Base-by-base conservation (phyloP, 805 yeast species). In the Starmerella riodocensis region DNA sequence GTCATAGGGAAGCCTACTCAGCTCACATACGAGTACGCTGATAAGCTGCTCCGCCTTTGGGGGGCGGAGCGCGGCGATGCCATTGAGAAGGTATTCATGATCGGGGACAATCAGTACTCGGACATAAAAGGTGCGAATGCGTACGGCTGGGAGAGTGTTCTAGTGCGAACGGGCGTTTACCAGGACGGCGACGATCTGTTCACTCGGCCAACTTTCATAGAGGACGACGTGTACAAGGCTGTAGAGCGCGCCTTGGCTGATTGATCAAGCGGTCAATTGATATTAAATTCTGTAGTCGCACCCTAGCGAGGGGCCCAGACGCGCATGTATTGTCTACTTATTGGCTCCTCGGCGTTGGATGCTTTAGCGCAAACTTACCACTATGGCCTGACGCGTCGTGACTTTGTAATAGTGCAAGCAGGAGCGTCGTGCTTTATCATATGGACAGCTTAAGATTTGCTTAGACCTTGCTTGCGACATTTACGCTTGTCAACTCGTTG, bases 51-150 rank as follows among this genome's bases (percentile, higher is more conserved):
- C 49, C 66, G 74, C 24, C 64, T 64, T 39, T 83, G 94, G 94
- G 48, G 51, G n/a, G 29, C 37, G 26, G 16, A 36, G 17, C 35
- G 34, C 11, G 31, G 42, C 29, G 23, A 21, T 14, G 34, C 34
- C 13, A 37, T 79, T 50, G 62, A 65, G 27, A 59, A 69, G n/a
- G 78, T 91, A 2, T 86, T 69, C 61, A 91, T 91, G 98, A 83
- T 91, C 26, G 98, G 98, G 22, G 98, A 91, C 60, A 91, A 91
- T 58, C 97, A 96, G 4, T 91, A 78, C 22, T 73, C 85, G 36
- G 98, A 91, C 56, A 91, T 91, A 39, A 68, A 69, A 40, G 98
- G 98, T 0, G 98, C 94, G 5, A 77, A 79, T 51, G 63, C 65
- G 36, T 76, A 77, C 55, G 94, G 95, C 3, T 91, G 97, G 97